phyloP scores from a whole-genome alignment of 768 basidiomycete genomes.

The Phylloporus sp. region DNA sequence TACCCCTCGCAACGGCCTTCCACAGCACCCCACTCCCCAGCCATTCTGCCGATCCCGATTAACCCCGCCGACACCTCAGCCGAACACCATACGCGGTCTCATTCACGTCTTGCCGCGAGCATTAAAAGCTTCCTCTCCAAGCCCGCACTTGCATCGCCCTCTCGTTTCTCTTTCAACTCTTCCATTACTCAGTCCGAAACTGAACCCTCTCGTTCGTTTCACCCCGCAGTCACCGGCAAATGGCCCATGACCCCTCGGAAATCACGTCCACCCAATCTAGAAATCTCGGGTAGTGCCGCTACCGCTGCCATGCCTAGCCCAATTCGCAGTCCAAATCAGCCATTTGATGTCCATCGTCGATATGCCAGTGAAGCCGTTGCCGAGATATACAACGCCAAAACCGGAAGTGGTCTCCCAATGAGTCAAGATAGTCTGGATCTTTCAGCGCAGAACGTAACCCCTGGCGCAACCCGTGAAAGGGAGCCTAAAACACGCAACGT shows the following conservation, averaged over 20 bases:
- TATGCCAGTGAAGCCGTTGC: slow-evolving; percentile 14
- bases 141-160: slow-evolving; percentile 23
- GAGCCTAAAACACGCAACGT: slow-evolving; percentile 29
- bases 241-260: slow-evolving; percentile 19
- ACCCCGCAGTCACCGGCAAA: neutral
- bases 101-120: slow-evolving; percentile 20
- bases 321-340: neutral
- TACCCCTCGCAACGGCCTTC: slow-evolving; percentile 14
- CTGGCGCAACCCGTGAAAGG: slow-evolving; percentile 1
- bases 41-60: neutral
- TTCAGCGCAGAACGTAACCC: slow-evolving; percentile 1
- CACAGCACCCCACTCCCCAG: slow-evolving; percentile 15
- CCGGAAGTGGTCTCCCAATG: neutral
- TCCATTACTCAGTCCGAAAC: slow-evolving; percentile 5
- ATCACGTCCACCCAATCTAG: slow-evolving; percentile 21
- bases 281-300: slow-evolving; percentile 12
- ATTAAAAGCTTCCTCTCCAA: slow-evolving; percentile 38
- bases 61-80: neutral
- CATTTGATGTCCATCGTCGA: slow-evolving; percentile 18
- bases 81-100: slow-evolving; percentile 11
- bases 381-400: slow-evolving; percentile 1
- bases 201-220: slow-evolving; percentile 12
- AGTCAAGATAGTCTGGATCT: slow-evolving; percentile 15
- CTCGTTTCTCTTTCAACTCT: slow-evolving; percentile 22
- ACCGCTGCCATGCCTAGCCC: slow-evolving; percentile 5